phyloP scores from a whole-genome alignment of 129 eudicot species.

The Ambrosia trifida region DNA sequence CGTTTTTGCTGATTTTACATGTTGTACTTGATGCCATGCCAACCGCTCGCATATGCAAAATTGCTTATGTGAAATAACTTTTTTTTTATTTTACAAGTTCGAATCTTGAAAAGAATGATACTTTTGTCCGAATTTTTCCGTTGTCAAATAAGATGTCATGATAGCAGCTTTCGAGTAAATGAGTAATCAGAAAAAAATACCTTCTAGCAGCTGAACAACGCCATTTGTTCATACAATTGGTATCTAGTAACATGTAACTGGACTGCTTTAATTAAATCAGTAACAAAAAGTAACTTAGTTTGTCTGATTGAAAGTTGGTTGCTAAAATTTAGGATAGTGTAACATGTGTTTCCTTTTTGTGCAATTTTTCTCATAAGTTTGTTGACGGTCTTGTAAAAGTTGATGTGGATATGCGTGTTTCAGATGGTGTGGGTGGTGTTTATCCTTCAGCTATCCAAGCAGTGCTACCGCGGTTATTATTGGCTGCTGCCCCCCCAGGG shows the following conservation, averaged over 20 bases:
- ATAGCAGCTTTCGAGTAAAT: not conserved
- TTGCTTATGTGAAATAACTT: not conserved
- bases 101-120: not conserved
- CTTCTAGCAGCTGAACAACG: not conserved
- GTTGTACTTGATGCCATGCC: not conserved
- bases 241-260: not conserved
- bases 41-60: not conserved
- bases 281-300: not conserved
- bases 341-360: not conserved
- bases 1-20: not conserved
- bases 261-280: not conserved
- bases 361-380: not conserved
- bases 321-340: not conserved
- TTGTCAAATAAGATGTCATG: not conserved
- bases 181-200: not conserved
- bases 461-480: constrained; percentile 63
- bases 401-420: constrained; percentile 8
- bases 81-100: too few species aligned
- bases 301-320: not conserved
- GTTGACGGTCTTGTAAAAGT: not conserved
- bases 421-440: constrained; percentile 72
- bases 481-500: constrained; percentile 97
- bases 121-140: not conserved
- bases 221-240: not conserved
- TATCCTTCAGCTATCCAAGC: constrained; percentile 80